A percentile compares a stretch with the other conserved stretches of the same genome.
Conservation (phyloP, 2,329 filamentous ascomycete species). For the Pseudogymnoascus sp. region DNA sequence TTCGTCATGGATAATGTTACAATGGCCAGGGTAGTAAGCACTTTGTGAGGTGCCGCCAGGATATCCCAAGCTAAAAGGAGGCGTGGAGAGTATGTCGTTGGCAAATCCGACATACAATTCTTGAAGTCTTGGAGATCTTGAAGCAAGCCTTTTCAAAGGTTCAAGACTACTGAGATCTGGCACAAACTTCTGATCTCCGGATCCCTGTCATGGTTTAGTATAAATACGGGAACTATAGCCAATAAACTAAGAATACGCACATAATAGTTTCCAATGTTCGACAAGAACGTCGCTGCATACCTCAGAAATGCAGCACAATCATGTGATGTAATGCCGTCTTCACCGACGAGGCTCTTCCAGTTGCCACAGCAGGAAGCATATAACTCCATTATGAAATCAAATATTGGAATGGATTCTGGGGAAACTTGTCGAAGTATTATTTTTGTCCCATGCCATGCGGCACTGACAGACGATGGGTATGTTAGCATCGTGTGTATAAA, state of each 20-base stretch:
- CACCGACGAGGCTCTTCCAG: conserved; percentile 39
- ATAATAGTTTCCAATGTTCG: conserved; percentile 55
- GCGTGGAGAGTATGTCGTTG: conserved; percentile 41
- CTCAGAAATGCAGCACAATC: conserved; percentile 37
- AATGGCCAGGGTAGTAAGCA: conserved; percentile 48
- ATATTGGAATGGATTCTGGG: conserved; percentile 49
- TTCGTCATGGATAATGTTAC: conserved; percentile 44
- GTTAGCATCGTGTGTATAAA: neutral
- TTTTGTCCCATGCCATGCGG: conserved; percentile 47
- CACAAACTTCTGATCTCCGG: conserved; percentile 55
- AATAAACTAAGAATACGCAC: conserved; percentile 18
- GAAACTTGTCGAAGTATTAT: conserved; percentile 54
- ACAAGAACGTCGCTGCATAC: conserved; percentile 51
- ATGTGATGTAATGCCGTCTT: conserved; percentile 34
- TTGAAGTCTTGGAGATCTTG: conserved; percentile 33
- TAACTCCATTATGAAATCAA: conserved; percentile 51
- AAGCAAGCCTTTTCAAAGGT: conserved; percentile 38
- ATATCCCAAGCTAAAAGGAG: conserved; percentile 50
- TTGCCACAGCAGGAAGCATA: conserved; percentile 43
- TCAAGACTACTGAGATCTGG: conserved; percentile 37
- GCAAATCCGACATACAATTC: conserved; percentile 37
- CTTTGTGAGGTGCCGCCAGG: conserved; percentile 45
- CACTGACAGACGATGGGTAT: conserved; percentile 29
- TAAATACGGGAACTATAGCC: neutral
- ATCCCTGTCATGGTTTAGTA: conserved; percentile 30